Evolutionary conservation across 768 basidiomycete genomes (phyloP), one percentile per base, ranked within the genome.

Genomic region (Trametes cingulata): DNA sequence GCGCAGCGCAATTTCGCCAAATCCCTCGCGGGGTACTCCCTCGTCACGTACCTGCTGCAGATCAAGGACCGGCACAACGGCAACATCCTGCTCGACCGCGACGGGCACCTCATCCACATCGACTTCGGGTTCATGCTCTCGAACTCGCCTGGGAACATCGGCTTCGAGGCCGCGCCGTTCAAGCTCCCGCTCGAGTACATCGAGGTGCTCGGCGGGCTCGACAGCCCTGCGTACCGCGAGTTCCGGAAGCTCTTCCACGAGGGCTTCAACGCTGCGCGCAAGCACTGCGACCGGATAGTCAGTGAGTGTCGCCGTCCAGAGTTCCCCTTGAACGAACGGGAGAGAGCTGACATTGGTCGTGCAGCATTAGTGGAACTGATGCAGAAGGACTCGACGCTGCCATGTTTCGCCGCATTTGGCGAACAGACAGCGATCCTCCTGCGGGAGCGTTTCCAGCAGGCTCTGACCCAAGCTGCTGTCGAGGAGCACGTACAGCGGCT

Each of bases 91-190:
- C 77, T 99, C 47, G 97, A 98, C 75, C 85, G 93, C 53, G 93
- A 97, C 35, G 97, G 97, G 0, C 95, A 95, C 67, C 79, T 97
- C 22, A 88, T 97, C 49, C 93, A 99, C 72, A 99, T 99, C 61
- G 97, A 98, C 73, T 99, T 98, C 71, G 97, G 97, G 2, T 98
- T 98, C 77, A 96, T 98, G 82, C 81, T 98, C 35, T 90, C 90
- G 42, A 98, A 98, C 73, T 94, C 95, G 1, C 97, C 97, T 0
- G 96, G 96, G 19, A 96, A 96, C 71, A 90, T 99, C 63, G 92
- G 96, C 25, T 98, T 99, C 72, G 97, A 99, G 76, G 96, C 95
- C n/a, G 95, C 97, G 2, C 97, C 97, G 1, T 99, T 99, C 82
- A 99, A 99, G 73, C 76, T 98, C 13, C 88, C 95, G 8, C 79